Evolutionary conservation across 2,329 filamentous ascomycete genomes (phyloP).

Genomic region (Pyrenophora seminiperda): DNA sequence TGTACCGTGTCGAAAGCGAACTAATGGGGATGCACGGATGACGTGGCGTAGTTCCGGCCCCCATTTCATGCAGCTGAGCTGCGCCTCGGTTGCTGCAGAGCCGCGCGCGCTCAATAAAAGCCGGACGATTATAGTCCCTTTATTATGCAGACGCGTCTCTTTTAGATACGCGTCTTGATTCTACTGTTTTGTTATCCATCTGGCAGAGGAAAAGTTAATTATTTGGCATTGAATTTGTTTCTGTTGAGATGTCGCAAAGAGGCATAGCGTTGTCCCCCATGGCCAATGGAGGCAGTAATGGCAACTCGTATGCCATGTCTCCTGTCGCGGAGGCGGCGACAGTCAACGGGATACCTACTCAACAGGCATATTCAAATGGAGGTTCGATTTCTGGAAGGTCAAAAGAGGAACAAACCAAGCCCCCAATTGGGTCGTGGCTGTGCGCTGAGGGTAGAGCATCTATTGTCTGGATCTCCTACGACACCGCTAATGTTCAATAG

Average conservation of each 20-base stretch:
- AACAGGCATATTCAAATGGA: too few species aligned
- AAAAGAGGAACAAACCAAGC: neutral
- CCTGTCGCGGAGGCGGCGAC: slow-evolving; percentile 2
- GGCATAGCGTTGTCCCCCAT: slow-evolving; percentile 3
- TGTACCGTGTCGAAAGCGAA: slow-evolving; percentile 6
- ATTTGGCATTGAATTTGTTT: too few species aligned
- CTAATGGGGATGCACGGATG: slow-evolving; percentile 19
- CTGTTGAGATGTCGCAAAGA: too few species aligned
- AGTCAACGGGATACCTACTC: neutral
- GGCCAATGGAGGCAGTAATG: slow-evolving; percentile 1
- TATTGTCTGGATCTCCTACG: neutral
- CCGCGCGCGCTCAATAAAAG: slow-evolving; percentile 26
- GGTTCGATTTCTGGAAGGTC: slow-evolving; percentile 3
- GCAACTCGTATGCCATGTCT: slow-evolving; percentile 5
- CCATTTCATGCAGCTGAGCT: slow-evolving; percentile 20
- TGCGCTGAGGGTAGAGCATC: slow-evolving; percentile 31
- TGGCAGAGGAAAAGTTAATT: too few species aligned
- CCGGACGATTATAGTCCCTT: slow-evolving; percentile 6
- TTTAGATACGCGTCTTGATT: too few species aligned
- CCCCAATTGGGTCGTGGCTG: slow-evolving; percentile 32
- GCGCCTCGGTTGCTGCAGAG: slow-evolving; percentile 25
- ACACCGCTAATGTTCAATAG: slow-evolving; percentile 22
- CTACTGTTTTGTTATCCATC: too few species aligned
- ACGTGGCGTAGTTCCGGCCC: slow-evolving; percentile 28
- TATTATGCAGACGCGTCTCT: too few species aligned